Base-by-base conservation (phyloP, 2,329 filamentous ascomycete species). In the Pestalotiopsis sp. region DNA sequence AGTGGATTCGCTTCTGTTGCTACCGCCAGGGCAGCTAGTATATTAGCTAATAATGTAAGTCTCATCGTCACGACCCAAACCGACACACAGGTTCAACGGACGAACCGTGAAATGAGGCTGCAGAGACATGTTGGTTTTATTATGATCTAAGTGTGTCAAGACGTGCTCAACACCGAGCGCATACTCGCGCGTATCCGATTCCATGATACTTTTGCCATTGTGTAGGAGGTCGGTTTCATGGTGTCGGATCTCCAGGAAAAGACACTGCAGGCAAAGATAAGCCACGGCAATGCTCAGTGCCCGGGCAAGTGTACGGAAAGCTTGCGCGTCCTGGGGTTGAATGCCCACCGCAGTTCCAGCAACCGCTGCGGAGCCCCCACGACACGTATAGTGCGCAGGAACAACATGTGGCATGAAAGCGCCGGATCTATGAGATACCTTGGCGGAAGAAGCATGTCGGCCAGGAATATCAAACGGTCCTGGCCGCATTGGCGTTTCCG, bases 1-100 rank as follows among this genome's bases (percentile, higher is more conserved):
- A 72, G 68, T 61, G 75, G 73, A 14, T 70, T 72, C n/a, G 72
- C 74, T 52, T 70, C 72, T 62, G 67, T 70, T 69, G 71, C 75
- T 74, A 70, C 75, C 76, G 70, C 75, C 76, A 78, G 76, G 75
- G 76, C 72, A 75, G 75, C 71, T 56, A 77, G 66, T 41, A 74
- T 64, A 71, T 70, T 68, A 52, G 71, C 65, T 65, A 77, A 49
- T 25, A 72, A 13, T 57, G 60, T 59, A 68, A 73, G 60, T 61
- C 71, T 72, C 75, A 77, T 77, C 56, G 61, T 45, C 57, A 66
- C 27, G 56, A 27, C 20, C 36, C 6, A 20, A 20, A 67, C 31
- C 56, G 56, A n/a, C 36, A 59, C 56, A 31, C 31, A 56, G 31
- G 31, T 31, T 45, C 56, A 67, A 36, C 36, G 59, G 9, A 66